A percentile compares a stretch with the other conserved stretches of the same genome.
These are phyloP conservation scores for Paecilomyces dactylethromorphus DNA, from an alignment of 2,329 filamentous ascomycete species.

Conservation along the genomic window DNA sequence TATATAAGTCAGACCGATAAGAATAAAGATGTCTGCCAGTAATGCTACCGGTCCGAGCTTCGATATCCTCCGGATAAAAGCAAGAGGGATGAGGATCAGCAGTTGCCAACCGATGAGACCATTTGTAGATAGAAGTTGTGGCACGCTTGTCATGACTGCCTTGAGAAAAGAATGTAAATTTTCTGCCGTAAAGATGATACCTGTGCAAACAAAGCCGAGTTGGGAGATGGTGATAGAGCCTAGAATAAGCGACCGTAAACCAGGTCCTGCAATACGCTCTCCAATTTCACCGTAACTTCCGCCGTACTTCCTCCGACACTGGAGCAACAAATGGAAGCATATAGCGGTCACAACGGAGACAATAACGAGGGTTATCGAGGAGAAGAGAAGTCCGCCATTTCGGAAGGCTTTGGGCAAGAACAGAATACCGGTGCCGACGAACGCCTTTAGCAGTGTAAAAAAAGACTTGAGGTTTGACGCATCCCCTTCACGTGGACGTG, in stretches of 20 bases:
- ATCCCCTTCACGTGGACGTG: slow-evolving; percentile 48
- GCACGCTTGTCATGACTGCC: slow-evolving; percentile 49
- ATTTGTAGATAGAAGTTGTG: slow-evolving; percentile 47
- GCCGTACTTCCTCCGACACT: slow-evolving; percentile 57
- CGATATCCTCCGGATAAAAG: slow-evolving; percentile 89
- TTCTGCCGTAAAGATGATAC: slow-evolving; percentile 70
- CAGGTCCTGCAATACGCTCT: slow-evolving; percentile 56
- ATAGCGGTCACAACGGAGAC: slow-evolving; percentile 62
- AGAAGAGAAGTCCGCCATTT: slow-evolving; percentile 72
- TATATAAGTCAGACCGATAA: slow-evolving; percentile 84
- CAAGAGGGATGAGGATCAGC: slow-evolving; percentile 89
- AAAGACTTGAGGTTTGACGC: slow-evolving; percentile 67
- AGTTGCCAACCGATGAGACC: slow-evolving; percentile 73
- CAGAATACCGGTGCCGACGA: slow-evolving; percentile 81
- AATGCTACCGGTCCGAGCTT: slow-evolving; percentile 94
- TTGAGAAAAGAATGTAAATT: slow-evolving; percentile 63
- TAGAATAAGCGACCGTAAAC: slow-evolving; percentile 60
- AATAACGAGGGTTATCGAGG: slow-evolving; percentile 58
- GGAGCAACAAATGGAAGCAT: slow-evolving; percentile 65
- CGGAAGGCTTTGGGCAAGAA: slow-evolving; percentile 83
- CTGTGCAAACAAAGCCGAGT: slow-evolving; percentile 70
- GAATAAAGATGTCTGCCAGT: slow-evolving; percentile 88
- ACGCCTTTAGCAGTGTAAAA: slow-evolving; percentile 72
- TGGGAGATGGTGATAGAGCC: slow-evolving; percentile 67
- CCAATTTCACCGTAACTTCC: slow-evolving; percentile 72